Base-by-base conservation (phyloP, 1,284 basidiomycete genomes). In the Fomitopsis pinicola region DNA sequence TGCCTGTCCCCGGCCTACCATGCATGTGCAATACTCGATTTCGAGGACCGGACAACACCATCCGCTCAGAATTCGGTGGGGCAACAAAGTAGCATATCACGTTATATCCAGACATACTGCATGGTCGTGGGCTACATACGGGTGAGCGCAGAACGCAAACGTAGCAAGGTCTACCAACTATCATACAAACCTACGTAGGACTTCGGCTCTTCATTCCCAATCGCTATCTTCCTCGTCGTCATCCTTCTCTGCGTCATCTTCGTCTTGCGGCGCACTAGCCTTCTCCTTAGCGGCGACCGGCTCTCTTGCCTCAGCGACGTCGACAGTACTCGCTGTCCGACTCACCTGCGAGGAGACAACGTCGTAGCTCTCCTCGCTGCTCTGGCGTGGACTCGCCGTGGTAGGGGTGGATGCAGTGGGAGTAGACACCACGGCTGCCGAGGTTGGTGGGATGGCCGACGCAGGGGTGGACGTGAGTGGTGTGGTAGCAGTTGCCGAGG, bases 311-410 rank as follows among this genome's bases (percentile, higher is more conserved):
- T 62, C 58, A 4, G 44, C 62, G 61, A 28, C 65, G 61, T n/a
- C 66, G 58, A 45, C 56, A 57, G 59, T 63, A 17, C 57, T 57
- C 15, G 69, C 74, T 52, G 63, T 71, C 35, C 66, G 69, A 64
- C 75, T 77, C 17, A 73, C 71, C 36, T 70, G 75, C 26, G 83
- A 82, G 8, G 85, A 87, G 17, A 92, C 84, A 17, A 92, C 79
- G 69, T 92, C 89, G 69, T 86, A 92, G 64, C 88, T 88, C 19
- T 81, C 87, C 60, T 90, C 88, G 66, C 87, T 89, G 64, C 84
- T 86, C 56, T 80, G 67, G 5, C 86, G 76, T 7, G 85, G 83
- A 65, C 85, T 87, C 19, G 73, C 68, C 10, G 72, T 75, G 3
- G 75, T 75, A 3, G 78, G 76, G 3, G 75, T 74, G 14, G 74